phyloP scores from a whole-genome alignment of 2,329 filamentous ascomycete species.

The Stagonosporopsis vannaccii region DNA sequence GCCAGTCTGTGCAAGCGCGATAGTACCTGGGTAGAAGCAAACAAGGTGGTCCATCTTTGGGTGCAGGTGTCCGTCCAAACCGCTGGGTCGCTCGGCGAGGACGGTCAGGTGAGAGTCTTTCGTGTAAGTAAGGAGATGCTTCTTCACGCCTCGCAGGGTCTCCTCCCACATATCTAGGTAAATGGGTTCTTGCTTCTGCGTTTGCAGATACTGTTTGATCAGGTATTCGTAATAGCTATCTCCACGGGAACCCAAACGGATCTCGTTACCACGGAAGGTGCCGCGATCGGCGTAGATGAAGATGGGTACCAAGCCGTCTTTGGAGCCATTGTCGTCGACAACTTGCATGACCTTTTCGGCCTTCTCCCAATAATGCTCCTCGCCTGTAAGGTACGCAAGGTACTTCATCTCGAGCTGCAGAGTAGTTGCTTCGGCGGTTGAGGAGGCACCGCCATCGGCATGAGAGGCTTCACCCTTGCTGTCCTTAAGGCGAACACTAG shows the following conservation, averaged over 20 bases:
- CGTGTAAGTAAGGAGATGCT: slow-evolving; percentile 91
- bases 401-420: slow-evolving; percentile 98
- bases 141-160: slow-evolving; percentile 81
- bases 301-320: slow-evolving; percentile 89
- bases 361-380: slow-evolving; percentile 89
- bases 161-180: slow-evolving; percentile 96
- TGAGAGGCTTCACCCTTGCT: slow-evolving; percentile 81
- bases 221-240: slow-evolving; percentile 99
- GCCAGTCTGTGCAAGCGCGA: slow-evolving; percentile 84
- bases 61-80: slow-evolving; percentile 69
- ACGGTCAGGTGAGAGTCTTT: slow-evolving; percentile 82
- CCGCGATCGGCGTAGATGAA: slow-evolving; percentile 84
- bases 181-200: slow-evolving; percentile 80
- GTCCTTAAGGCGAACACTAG: slow-evolving; percentile 86
- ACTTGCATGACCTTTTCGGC: slow-evolving; percentile 92
- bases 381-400: slow-evolving; percentile 90
- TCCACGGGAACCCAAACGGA: slow-evolving; percentile 89
- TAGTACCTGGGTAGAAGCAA: slow-evolving; percentile 96
- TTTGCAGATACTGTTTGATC: slow-evolving; percentile 98
- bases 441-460: slow-evolving; percentile 84
- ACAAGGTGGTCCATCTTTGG: slow-evolving; percentile 99
- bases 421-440: slow-evolving; percentile 90
- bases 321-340: slow-evolving; percentile 79
- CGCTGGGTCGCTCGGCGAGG: slow-evolving; percentile 82
- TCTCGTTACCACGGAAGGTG: slow-evolving; percentile 81